Conservation (phyloP, 2,329 filamentous ascomycete species). For the Sordariomycetes sp. region DNA sequence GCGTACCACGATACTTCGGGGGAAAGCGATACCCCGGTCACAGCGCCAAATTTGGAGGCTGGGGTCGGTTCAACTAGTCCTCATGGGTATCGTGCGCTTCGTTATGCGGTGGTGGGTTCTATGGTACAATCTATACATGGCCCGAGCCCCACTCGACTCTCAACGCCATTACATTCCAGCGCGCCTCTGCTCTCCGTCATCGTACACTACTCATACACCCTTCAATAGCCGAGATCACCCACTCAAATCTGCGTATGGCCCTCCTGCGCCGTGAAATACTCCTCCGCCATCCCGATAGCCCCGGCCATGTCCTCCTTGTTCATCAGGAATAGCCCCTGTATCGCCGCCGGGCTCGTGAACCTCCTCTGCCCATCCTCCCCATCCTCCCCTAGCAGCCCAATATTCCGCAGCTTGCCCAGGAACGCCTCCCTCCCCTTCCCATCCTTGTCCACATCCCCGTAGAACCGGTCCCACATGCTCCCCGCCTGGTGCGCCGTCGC, state of each 20-base stretch:
- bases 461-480: conserved; percentile 91
- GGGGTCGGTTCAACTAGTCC: no score
- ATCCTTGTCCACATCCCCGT: conserved; percentile 65
- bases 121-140: background rate
- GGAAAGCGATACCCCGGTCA: no score
- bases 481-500: conserved; percentile 76
- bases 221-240: background rate
- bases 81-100: background rate
- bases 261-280: conserved; percentile 4
- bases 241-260: conserved; percentile 1
- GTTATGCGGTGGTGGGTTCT: background rate
- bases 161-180: background rate
- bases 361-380: conserved; percentile 27
- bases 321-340: conserved; percentile 90
- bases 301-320: conserved; percentile 88
- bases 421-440: conserved; percentile 57
- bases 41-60: no score
- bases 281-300: conserved; percentile 68
- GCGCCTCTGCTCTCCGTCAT: background rate
- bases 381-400: conserved; percentile 58
- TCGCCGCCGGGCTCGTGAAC: conserved; percentile 73
- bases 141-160: background rate
- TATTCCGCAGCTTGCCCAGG: conserved; percentile 54
- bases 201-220: background rate
- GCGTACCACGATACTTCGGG: background rate